Base-by-base conservation (phyloP, 768 basidiomycete species). In the Hericium rajendrae region DNA sequence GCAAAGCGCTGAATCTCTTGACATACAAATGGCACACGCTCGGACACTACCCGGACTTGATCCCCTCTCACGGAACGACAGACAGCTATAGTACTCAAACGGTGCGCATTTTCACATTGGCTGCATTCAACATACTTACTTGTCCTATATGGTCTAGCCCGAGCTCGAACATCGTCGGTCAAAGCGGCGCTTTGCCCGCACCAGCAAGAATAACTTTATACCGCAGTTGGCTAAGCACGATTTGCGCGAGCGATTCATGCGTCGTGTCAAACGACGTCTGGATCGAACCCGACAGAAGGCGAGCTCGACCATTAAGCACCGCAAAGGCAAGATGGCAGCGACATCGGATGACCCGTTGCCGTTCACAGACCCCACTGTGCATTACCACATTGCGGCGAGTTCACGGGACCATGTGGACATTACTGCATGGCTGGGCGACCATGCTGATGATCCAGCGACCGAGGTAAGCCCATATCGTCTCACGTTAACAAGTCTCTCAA, bases 1-100 rank as follows among this genome's bases (percentile, higher is more conserved):
- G 64, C 2, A 64, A 63, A 8, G 51, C 48, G 57, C 24, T 52
- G 1, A 52, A 52, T 28, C 51, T 32, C 15, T 15, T 9, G 13
- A 38, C 51, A 28, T 52, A 52, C 51, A 52, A 52, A 8, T 15
- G 9, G 15, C 26, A 53, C 41, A 40, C 38, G 39, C 32, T 43
- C 1, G n/a, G 40, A 5, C 8, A 41, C 51, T 46, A 48, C 41
- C 53, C 46, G 0, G 4, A 13, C 0, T 60, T 62, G 0, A 74
- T 76, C 12, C 22, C 48, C 0, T 12, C 22, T 2, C 65, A 66
- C 26, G 74, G 76, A 0, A 73, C 73, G 2, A 71, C 69, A 0
- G 73, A 76, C 38, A 68, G 68, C 0, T 74, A 71, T 53, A 64
- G 65, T 4, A 73, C 72, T 0, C 67, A 71, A 28, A 60, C 61